A percentile compares a stretch with the other conserved stretches of the same genome.
These are phyloP conservation scores for Fusarium sp. DNA, from an alignment of 2,329 filamentous ascomycete species.

Conservation along the genomic window DNA sequence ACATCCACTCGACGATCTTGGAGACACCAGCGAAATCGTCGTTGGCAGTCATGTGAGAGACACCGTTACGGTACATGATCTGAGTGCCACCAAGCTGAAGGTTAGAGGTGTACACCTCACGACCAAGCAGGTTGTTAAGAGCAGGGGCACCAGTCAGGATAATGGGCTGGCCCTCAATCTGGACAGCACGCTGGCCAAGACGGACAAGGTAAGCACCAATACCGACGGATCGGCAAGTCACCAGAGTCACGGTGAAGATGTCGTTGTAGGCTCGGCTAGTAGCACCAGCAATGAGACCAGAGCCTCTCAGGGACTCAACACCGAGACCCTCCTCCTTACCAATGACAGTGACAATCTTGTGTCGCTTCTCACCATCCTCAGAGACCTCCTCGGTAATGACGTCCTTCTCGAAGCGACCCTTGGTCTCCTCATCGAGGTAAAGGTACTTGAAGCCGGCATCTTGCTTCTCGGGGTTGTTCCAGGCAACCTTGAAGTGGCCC, in stretches of 20 bases:
- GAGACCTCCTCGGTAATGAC: conserved; percentile 85
- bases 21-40: conserved; percentile 98
- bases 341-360: conserved; percentile 95
- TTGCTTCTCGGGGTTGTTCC: conserved; percentile 87
- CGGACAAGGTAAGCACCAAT: conserved; percentile 99
- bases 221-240: conserved; percentile 98
- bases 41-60: conserved; percentile 97
- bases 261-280: conserved; percentile 98
- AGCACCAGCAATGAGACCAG: conserved; percentile 97
- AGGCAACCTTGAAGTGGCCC: conserved; percentile 96
- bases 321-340: conserved; percentile 96
- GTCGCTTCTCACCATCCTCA: conserved; percentile 89
- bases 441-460: conserved; percentile 97
- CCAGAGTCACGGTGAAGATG: conserved; percentile 97
- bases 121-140: conserved; percentile 97
- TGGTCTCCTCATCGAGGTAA: conserved; percentile 89
- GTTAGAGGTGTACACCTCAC: conserved; percentile 99
- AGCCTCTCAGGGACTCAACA: conserved; percentile 97
- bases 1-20: conserved; percentile 98
- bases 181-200: conserved; percentile 97
- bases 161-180: conserved; percentile 98
- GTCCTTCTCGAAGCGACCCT: conserved; percentile 85
- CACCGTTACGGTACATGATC: conserved; percentile 99
- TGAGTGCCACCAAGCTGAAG: conserved; percentile 99
- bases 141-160: conserved; percentile 97